Evolutionary conservation across 1,284 basidiomycete species (phyloP).

Genomic region (Ceratobasidium sp.): DNA sequence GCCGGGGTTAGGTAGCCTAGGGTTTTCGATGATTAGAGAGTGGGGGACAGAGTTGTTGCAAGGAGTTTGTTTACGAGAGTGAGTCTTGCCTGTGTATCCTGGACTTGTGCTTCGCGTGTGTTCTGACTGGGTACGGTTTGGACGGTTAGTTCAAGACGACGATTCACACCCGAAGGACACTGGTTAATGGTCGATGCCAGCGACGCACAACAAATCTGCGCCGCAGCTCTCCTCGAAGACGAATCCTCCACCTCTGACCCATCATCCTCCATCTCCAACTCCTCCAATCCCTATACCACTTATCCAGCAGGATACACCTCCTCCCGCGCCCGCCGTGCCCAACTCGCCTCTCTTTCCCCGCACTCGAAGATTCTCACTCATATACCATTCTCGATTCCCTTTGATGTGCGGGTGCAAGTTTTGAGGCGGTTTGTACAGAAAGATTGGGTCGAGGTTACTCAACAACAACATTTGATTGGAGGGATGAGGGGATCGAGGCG

Average conservation of each 20-base stretch:
- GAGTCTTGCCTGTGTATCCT: conserved; percentile 54
- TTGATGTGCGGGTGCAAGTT: conserved; percentile 89
- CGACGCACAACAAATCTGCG: conserved; percentile 40
- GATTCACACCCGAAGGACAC: conserved; percentile 84
- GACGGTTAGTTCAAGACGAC: conserved; percentile 76
- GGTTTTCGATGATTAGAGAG: conserved; percentile 75
- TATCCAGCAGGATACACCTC: conserved; percentile 40
- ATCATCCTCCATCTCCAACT: neutral
- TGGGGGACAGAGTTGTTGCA: conserved; percentile 82
- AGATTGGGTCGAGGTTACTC: conserved; percentile 59
- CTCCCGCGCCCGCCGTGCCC: conserved; percentile 59
- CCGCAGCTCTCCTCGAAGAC: conserved; percentile 39
- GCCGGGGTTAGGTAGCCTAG: conserved; percentile 62
- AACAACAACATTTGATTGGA: neutral
- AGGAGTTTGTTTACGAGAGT: conserved; percentile 90
- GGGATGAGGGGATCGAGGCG: conserved; percentile 53
- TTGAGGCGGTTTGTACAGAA: conserved; percentile 86
- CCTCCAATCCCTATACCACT: conserved; percentile 1
- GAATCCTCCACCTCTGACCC: conserved; percentile 1
- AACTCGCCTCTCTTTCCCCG: conserved; percentile 82
- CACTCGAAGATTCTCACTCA: conserved; percentile 94
- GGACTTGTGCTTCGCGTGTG: neutral
- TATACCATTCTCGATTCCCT: conserved; percentile 96
- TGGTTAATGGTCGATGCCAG: conserved; percentile 77
- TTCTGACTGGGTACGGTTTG: conserved; percentile 49